Conservation (phyloP, 176 grass and related monocot genomes). For the Aegilops sharonensis region DNA sequence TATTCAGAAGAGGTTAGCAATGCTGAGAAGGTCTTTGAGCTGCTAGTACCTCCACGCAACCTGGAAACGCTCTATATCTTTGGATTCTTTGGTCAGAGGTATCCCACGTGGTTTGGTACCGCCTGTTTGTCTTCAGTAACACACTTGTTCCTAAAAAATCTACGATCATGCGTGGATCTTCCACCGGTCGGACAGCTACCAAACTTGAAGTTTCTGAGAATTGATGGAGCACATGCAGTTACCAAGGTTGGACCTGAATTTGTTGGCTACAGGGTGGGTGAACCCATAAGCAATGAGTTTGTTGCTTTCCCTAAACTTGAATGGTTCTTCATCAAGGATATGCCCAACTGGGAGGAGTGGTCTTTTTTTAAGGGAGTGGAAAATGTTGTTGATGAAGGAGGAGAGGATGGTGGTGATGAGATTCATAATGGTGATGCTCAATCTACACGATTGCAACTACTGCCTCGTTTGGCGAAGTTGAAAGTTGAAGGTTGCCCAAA, state of each 20-base stretch:
- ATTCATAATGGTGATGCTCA: background rate
- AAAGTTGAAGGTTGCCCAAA: background rate
- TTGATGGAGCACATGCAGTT: background rate
- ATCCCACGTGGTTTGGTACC: background rate
- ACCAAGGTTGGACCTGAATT: background rate
- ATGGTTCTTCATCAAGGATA: background rate
- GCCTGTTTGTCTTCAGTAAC: background rate
- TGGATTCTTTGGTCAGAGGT: background rate
- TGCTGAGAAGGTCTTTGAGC: background rate
- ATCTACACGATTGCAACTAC: background rate
- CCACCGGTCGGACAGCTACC: background rate
- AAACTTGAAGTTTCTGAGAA: background rate
- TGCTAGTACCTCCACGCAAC: background rate
- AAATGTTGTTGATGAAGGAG: background rate
- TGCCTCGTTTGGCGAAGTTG: background rate
- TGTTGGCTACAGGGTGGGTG: background rate
- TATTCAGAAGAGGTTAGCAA: background rate
- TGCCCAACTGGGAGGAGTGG: conserved; percentile 27
- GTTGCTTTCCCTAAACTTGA: background rate
- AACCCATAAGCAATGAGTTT: background rate
- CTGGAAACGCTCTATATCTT: background rate
- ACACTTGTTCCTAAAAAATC: background rate
- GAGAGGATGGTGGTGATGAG: background rate
- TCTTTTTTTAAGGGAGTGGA: background rate
- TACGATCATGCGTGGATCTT: background rate